Conservation (phyloP, 768 basidiomycete genomes). For the Phaeotremella skinneri region DNA sequence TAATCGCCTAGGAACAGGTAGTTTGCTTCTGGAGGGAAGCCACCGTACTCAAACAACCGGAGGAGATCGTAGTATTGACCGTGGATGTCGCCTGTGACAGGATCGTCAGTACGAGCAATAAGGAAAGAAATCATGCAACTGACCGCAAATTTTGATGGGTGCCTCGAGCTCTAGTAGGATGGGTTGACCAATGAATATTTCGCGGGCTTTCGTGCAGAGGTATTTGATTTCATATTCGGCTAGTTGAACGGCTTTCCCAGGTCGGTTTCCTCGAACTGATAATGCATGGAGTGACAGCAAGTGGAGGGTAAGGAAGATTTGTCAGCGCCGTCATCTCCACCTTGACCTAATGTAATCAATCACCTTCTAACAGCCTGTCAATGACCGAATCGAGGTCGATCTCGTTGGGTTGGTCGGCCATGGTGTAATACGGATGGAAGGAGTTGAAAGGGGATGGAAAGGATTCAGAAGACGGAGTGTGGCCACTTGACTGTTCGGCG, state of each 20-base stretch:
- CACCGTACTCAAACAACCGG: constrained; percentile 96
- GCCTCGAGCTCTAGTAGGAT: constrained; percentile 97
- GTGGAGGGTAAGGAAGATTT: neutral
- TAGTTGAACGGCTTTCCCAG: constrained; percentile 95
- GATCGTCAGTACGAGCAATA: constrained; percentile 18
- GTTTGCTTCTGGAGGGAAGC: constrained; percentile 99
- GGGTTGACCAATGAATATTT: constrained; percentile 99
- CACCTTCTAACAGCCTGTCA: constrained; percentile 95
- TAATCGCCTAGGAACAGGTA: constrained; percentile 99
- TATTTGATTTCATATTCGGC: constrained; percentile 99
- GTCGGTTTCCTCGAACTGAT: constrained; percentile 92
- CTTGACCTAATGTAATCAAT: constrained; percentile 43
- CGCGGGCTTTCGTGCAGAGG: constrained; percentile 95
- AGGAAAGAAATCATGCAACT: constrained; percentile 49
- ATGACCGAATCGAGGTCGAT: constrained; percentile 99
- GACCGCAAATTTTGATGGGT: constrained; percentile 99
- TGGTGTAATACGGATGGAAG: constrained; percentile 14
- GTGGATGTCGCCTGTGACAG: constrained; percentile 82
- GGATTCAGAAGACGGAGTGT: constrained; percentile 5
- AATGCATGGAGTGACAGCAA: neutral
- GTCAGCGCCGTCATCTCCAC: neutral
- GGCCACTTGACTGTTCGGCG: constrained; percentile 9
- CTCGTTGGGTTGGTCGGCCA: constrained; percentile 59
- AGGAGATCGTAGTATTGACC: constrained; percentile 99
- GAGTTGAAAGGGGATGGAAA: constrained; percentile 2